Conservation (phyloP, 352 stramenopile genomes). For the Pythium biforme region DNA sequence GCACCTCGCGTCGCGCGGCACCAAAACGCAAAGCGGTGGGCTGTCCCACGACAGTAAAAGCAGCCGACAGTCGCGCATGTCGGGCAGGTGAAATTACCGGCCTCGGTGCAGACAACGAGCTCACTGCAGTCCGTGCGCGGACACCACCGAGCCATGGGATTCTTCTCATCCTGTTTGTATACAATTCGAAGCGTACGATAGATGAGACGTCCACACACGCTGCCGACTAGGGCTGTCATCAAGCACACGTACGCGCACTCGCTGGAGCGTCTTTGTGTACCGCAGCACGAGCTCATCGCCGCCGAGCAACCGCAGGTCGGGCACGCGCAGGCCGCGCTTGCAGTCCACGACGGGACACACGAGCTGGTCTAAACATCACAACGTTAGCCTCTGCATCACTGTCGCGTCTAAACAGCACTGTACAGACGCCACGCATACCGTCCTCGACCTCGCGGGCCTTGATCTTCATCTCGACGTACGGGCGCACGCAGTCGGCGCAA, state of each 20-base stretch:
- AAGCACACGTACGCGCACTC: slow-evolving; percentile 50
- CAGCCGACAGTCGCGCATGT: slow-evolving; percentile 54
- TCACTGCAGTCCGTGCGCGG: slow-evolving; percentile 52
- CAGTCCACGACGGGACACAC: slow-evolving; percentile 63
- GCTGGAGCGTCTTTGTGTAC: slow-evolving; percentile 42
- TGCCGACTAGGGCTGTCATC: no score
- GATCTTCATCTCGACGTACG: slow-evolving; percentile 64
- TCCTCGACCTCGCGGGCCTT: slow-evolving; percentile 57
- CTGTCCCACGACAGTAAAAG: slow-evolving; percentile 52
- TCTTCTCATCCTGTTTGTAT: slow-evolving; percentile 57
- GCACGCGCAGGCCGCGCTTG: slow-evolving; percentile 34
- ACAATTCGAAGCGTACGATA: no score
- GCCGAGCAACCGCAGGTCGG: slow-evolving; percentile 38
- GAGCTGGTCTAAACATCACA: slow-evolving; percentile 45
- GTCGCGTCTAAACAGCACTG: background rate
- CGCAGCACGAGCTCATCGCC: slow-evolving; percentile 26
- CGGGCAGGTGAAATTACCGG: slow-evolving; percentile 56
- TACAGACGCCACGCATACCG: slow-evolving; percentile 25
- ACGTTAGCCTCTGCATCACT: background rate
- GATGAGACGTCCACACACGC: no score
- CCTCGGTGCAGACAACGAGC: slow-evolving; percentile 57
- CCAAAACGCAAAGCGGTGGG: slow-evolving; percentile 66
- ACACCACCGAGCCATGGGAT: slow-evolving; percentile 73
- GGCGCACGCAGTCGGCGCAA: slow-evolving; percentile 46
- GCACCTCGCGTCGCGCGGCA: slow-evolving; percentile 12